Evolutionary conservation across 2,329 filamentous ascomycete genomes (phyloP).

Genomic region (Aureobasidium sp.): DNA sequence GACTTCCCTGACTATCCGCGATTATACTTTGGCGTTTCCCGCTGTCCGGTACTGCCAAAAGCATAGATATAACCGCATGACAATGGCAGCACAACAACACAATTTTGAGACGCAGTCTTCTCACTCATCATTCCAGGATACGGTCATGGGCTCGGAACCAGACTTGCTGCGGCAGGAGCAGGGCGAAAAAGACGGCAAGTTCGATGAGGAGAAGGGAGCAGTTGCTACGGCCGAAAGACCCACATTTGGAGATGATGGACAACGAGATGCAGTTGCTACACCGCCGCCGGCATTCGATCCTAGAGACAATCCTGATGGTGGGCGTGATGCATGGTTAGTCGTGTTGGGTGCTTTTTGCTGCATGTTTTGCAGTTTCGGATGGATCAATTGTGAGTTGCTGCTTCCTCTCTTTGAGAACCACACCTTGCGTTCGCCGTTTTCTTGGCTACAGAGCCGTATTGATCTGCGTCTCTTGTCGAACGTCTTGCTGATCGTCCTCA

Average conservation of each 20-base stretch:
- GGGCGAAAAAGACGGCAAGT: neutral
- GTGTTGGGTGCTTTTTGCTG: conserved; percentile 31
- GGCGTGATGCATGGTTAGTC: conserved; percentile 35
- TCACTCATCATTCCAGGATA: neutral
- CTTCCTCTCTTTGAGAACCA: neutral
- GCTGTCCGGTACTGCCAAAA: neutral
- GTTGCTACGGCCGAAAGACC: conserved; percentile 7
- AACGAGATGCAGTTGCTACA: conserved; percentile 9
- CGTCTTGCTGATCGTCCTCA: neutral
- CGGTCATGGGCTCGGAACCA: conserved; percentile 1
- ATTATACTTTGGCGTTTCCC: conserved; percentile 1
- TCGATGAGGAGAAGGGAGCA: conserved; percentile 8
- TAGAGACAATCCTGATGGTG: conserved; percentile 35
- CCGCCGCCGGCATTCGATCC: conserved; percentile 20
- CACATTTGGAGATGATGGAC: neutral
- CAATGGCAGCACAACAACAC: neutral
- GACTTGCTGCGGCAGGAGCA: neutral
- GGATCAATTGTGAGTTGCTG: conserved; percentile 32
- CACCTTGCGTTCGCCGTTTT: neutral
- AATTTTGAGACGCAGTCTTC: neutral
- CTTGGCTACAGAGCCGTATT: neutral
- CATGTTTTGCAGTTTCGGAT: conserved; percentile 35
- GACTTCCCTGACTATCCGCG: neutral
- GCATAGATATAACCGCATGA: neutral
- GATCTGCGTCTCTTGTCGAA: no score